Base-by-base conservation (phyloP, 192 early-diverging fungal species). In the Rhizophagus clarus region DNA sequence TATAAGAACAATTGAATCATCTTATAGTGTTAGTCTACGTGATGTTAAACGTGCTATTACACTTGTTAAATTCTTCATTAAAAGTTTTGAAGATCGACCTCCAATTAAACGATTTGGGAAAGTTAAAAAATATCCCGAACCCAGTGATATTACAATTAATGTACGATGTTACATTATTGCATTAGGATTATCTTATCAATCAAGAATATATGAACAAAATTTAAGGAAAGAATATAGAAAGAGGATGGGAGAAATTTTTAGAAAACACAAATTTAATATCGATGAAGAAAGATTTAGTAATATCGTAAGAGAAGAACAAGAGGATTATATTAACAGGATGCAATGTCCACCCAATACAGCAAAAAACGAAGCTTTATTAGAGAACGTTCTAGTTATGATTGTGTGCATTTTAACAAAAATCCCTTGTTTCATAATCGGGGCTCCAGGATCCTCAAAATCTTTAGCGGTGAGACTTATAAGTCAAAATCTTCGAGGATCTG, bases 401-500 rank as follows among this genome's bases (percentile, higher is more conserved):
- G 79, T 80, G 4, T 80, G 79, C 28, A 80, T 80, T 15, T 63
- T 80, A 26, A 80, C 71, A 0, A n/a, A 29, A 22, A 80, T 74
- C 37, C 79, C 79, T 3, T 26, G 76, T 61, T 80, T 80, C 60
- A 72, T 80, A 10, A 73, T 80, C 56, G 79, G 79, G 12, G 79
- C 79, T 12, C 79, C 79, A 15, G 79, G 79, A 32, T 77, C 63
- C 7, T 80, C 79, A 3, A 80, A 80, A 34, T 80, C 79, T 10
- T 51, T 80, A 47, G 70, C 79, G 2, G 63, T 80, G 29, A 51
- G 73, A 34, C 49, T 80, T 2, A 31, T 80, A n/a, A 80, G 73
- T 34, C 61, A 72, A 31, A 80, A 31, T 49, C 34, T 49, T 26
- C 51, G 62, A 31, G 75, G 75, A 31, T 62, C 75, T 6, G 75